phyloP scores from a whole-genome alignment of 345 rosid genomes.

The Mangifera indica region DNA sequence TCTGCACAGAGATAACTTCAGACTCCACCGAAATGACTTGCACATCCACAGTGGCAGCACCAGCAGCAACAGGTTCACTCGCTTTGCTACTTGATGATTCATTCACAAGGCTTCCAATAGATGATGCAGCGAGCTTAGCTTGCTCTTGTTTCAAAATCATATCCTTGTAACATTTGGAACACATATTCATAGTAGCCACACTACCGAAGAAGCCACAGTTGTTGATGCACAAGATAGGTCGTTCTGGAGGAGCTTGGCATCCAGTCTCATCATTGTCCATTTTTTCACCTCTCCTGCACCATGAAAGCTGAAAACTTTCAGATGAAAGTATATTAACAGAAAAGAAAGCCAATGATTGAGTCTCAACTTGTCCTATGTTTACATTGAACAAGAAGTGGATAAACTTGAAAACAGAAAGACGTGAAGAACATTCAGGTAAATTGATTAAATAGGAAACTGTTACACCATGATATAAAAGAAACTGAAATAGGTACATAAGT shows the following conservation, averaged over 20 bases:
- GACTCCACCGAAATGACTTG: conserved; percentile 44
- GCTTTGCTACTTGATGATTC: conserved; percentile 40
- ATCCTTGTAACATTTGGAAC: conserved; percentile 93
- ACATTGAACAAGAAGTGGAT: neutral
- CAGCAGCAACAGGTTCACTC: conserved; percentile 27
- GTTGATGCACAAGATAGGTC: conserved; percentile 72
- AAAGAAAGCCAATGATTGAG: neutral
- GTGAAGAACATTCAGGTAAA: neutral
- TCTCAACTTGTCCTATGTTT: neutral
- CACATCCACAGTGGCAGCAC: conserved; percentile 42
- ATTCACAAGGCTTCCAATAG: conserved; percentile 58
- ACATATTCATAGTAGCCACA: conserved; percentile 90
- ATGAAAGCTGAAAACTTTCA: neutral
- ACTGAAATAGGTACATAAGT: too few species aligned
- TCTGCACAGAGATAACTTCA: conserved; percentile 35
- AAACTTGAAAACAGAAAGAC: neutral
- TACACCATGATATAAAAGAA: too few species aligned
- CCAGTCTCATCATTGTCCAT: conserved; percentile 95
- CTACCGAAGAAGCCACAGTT: conserved; percentile 96
- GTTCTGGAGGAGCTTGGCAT: conserved; percentile 87
- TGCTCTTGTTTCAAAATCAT: conserved; percentile 68
- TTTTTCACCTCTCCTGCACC: conserved; percentile 44
- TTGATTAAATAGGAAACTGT: too few species aligned
- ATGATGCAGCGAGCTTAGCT: conserved; percentile 65
- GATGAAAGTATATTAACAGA: neutral